A percentile compares a stretch with the other conserved stretches of the same genome.
These are phyloP conservation scores for Handroanthus guayacan DNA, from an alignment of 257 asterid genomes.

Conservation along the genomic window DNA sequence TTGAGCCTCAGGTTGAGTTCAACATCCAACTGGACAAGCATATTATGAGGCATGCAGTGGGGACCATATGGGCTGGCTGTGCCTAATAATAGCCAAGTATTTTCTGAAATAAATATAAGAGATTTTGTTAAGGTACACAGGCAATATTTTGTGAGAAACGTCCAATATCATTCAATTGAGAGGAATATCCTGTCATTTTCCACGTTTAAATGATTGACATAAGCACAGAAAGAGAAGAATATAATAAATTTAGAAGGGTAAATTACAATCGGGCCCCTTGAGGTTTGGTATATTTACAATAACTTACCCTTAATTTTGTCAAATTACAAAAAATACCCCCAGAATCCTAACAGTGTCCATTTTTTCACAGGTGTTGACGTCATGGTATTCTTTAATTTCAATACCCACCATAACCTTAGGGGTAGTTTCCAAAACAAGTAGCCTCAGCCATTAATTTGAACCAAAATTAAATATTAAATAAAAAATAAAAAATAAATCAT, in stretches of 20 bases:
- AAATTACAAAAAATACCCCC: too few species aligned
- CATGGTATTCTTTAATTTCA: too few species aligned
- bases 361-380: too few species aligned
- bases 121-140: not conserved
- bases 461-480: too few species aligned
- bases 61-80: not conserved
- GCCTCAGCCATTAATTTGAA: too few species aligned
- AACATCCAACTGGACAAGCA: not conserved
- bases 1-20: not conserved
- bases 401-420: too few species aligned
- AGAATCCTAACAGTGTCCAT: too few species aligned
- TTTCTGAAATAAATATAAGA: constrained; percentile 8
- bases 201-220: constrained; percentile 4
- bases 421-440: too few species aligned
- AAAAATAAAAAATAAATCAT: too few species aligned
- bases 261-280: too few species aligned
- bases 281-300: too few species aligned
- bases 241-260: not conserved
- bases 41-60: not conserved
- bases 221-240: not conserved
- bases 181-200: constrained; percentile 7
- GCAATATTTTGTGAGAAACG: not conserved
- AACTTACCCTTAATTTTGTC: too few species aligned
- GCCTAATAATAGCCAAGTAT: not conserved
- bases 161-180: not conserved